Conservation (phyloP, 805 yeast genomes). For the Lipomyces sp. region DNA sequence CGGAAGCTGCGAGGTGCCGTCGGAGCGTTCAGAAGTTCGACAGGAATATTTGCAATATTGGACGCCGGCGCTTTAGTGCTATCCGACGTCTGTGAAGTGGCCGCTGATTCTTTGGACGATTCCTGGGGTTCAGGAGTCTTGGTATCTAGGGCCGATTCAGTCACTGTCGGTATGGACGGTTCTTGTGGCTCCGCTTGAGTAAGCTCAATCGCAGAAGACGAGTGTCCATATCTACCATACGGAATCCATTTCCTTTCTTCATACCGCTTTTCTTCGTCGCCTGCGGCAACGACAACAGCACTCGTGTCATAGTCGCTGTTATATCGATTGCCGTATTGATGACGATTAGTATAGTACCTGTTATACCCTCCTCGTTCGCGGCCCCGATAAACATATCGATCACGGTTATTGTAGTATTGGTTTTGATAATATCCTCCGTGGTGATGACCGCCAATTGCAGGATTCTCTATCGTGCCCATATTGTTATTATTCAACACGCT, state of each 20-base stretch:
- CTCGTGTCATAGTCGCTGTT: slow-evolving; percentile 1
- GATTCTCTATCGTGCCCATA: neutral
- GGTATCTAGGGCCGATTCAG: neutral
- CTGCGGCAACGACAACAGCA: neutral
- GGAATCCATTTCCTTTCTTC: neutral
- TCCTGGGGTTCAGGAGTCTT: neutral
- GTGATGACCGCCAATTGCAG: neutral
- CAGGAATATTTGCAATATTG: slow-evolving; percentile 15
- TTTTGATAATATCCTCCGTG: neutral
- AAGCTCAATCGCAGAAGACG: slow-evolving; percentile 9
- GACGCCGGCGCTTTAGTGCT: slow-evolving; percentile 6
- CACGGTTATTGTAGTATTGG: slow-evolving; percentile 1
- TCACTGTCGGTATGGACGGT: neutral
- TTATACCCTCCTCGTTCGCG: slow-evolving; percentile 4
- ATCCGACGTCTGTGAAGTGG: neutral
- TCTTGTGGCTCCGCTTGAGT: slow-evolving; percentile 8
- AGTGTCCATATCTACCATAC: neutral
- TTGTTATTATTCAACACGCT: neutral
- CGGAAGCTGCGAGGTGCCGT: slow-evolving; percentile 24
- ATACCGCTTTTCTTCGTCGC: slow-evolving; percentile 2
- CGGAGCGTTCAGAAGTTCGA: slow-evolving; percentile 25
- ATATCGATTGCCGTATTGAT: slow-evolving; percentile 6
- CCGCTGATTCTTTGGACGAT: neutral
- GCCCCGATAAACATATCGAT: slow-evolving; percentile 15
- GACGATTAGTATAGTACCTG: neutral